Evolutionary conservation across 805 yeast genomes (phyloP).

Genomic region (Kuraishia floccosa): DNA sequence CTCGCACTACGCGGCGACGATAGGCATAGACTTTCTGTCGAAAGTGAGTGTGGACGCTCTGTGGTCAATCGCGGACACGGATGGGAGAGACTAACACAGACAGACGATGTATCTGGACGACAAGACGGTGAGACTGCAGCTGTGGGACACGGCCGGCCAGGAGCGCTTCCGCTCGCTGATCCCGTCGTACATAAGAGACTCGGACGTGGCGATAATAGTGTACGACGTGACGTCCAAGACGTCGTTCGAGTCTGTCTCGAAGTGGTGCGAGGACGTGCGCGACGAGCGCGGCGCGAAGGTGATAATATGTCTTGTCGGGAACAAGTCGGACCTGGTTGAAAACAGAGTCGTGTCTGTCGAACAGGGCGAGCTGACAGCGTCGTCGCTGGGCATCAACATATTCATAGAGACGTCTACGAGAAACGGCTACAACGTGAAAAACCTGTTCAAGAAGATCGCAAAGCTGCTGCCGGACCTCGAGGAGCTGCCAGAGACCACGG

Average conservation of each 20-base stretch:
- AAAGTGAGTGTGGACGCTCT: slow-evolving; percentile 39
- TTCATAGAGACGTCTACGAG: slow-evolving; percentile 92
- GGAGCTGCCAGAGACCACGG: slow-evolving; percentile 19
- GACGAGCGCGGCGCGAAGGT: slow-evolving; percentile 89
- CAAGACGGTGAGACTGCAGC: slow-evolving; percentile 85
- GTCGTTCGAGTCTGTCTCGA: slow-evolving; percentile 72
- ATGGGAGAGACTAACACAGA: background rate
- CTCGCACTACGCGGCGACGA: slow-evolving; percentile 92
- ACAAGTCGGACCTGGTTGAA: slow-evolving; percentile 73
- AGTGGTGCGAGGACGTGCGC: slow-evolving; percentile 93
- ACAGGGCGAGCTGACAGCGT: slow-evolving; percentile 76
- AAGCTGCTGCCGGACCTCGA: slow-evolving; percentile 77
- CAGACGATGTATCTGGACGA: slow-evolving; percentile 89
- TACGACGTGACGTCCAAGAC: slow-evolving; percentile 86
- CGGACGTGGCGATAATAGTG: slow-evolving; percentile 94
- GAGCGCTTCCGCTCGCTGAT: slow-evolving; percentile 91
- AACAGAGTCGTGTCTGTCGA: slow-evolving; percentile 73
- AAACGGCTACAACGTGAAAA: slow-evolving; percentile 89
- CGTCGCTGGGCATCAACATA: slow-evolving; percentile 61
- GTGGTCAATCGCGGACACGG: no score
- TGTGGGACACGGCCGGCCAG: slow-evolving; percentile 98
- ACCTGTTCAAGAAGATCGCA: slow-evolving; percentile 82
- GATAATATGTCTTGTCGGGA: slow-evolving; percentile 83
- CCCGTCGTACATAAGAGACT: slow-evolving; percentile 92
- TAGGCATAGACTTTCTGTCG: slow-evolving; percentile 91